Percentiles rank a stretch among this genome's conserved stretches.
phyloP scores from a whole-genome alignment of 1,139 yeast species.

The Candida sp. region DNA sequence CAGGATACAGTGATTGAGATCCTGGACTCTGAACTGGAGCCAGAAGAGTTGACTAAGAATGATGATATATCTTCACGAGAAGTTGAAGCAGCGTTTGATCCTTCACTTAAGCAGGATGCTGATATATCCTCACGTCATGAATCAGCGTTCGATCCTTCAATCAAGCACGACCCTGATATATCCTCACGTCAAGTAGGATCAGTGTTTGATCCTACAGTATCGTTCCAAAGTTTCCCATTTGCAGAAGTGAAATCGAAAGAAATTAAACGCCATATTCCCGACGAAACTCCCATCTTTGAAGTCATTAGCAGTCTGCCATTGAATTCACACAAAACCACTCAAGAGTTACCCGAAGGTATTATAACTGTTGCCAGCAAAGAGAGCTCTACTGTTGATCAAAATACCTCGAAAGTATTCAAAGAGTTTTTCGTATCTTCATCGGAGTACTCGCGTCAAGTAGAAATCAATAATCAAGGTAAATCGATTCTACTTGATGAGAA shows the following conservation, averaged over 20 bases:
- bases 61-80: slow-evolving; percentile 9
- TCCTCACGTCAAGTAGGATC: slow-evolving; percentile 9
- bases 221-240: slow-evolving; percentile 17
- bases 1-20: slow-evolving; percentile 7
- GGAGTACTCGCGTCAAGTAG: neutral
- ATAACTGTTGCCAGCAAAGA: neutral
- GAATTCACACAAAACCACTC: neutral
- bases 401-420: neutral
- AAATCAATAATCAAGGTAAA: neutral
- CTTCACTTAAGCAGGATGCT: too few relatives aligned
- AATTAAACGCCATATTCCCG: neutral
- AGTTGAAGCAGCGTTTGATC: too few relatives aligned
- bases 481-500: neutral
- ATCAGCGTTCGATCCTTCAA: slow-evolving; percentile 7
- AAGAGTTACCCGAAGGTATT: neutral
- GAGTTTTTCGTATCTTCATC: slow-evolving; percentile 1
- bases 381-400: neutral
- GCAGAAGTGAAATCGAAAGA: slow-evolving; percentile 5
- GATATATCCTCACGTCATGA: too few relatives aligned
- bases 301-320: slow-evolving; percentile 1
- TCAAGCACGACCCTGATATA: neutral
- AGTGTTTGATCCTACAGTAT: slow-evolving; percentile 7
- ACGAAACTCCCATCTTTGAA: neutral
- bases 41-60: slow-evolving; percentile 11
- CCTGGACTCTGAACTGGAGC: slow-evolving; percentile 31